Conservation (phyloP, 352 stramenopile species). For the Peronospora belbahrii region DNA sequence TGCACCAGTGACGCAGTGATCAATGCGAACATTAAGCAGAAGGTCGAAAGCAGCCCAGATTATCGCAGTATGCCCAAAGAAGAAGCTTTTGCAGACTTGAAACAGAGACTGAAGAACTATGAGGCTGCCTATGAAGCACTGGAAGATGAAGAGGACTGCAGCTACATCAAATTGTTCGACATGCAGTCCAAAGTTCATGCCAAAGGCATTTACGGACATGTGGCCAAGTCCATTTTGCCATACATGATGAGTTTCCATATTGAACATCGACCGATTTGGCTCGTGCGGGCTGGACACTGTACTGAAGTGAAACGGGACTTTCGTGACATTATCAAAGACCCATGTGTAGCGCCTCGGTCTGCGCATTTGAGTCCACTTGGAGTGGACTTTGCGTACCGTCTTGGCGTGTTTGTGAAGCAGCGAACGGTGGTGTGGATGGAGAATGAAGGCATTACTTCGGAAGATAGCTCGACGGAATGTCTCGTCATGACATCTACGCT, state of each 20-base stretch:
- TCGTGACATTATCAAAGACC: slow-evolving; percentile 54
- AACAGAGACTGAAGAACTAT: slow-evolving; percentile 83
- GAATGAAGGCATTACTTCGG: slow-evolving; percentile 27
- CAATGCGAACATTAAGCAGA: slow-evolving; percentile 74
- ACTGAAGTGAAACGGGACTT: slow-evolving; percentile 65
- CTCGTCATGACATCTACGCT: slow-evolving; percentile 76
- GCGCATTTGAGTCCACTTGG: slow-evolving; percentile 86
- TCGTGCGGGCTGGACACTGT: slow-evolving; percentile 87
- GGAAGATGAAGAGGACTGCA: slow-evolving; percentile 77
- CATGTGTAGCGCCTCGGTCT: slow-evolving; percentile 62
- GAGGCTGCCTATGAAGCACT: slow-evolving; percentile 82
- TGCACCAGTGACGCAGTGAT: slow-evolving; percentile 89
- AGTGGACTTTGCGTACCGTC: slow-evolving; percentile 86
- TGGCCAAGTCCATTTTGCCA: slow-evolving; percentile 87
- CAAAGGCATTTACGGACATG: slow-evolving; percentile 81
- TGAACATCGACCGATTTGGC: slow-evolving; percentile 87
- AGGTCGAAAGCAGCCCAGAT: slow-evolving; percentile 70
- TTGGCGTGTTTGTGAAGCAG: slow-evolving; percentile 89
- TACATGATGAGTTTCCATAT: slow-evolving; percentile 95
- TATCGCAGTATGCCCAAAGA: slow-evolving; percentile 69
- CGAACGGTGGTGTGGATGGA: slow-evolving; percentile 48
- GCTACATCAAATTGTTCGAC: slow-evolving; percentile 88
- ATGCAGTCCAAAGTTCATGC: slow-evolving; percentile 83
- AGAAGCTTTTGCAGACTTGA: slow-evolving; percentile 69
- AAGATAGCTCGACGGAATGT: slow-evolving; percentile 41